Base-by-base conservation (phyloP, 176 grass and related monocot species). In the bread wheat (Triticum aestivum) region DNA sequence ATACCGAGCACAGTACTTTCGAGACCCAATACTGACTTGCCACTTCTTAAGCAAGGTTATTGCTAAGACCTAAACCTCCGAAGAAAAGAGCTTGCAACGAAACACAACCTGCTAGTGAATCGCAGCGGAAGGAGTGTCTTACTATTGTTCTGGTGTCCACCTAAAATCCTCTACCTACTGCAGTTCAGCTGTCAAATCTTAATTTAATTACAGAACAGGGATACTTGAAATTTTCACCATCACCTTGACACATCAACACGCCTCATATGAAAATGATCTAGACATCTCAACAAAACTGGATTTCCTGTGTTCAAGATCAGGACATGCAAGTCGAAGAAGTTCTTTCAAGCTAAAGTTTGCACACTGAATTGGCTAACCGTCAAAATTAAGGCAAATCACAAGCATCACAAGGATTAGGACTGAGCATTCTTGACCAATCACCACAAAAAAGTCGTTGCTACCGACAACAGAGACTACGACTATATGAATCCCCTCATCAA, bases 1-100 rank as follows among this genome's bases (percentile, higher is more conserved):
- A 83, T 54, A 78, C 11, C 23, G n/a, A 79, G 33, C 3, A 79
- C 18, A 33, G 37, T 47, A 51, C 24, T 69, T 82, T 61, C 7
- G 0, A 39, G 35, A 59, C 49, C 68, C 38, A 2, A 69, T 29
- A 2, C 62, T 21, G 75, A 75, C 61, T 75, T 75, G 76, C 17
- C 2, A 0, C 35, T 80, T 75, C 33, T 67, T 85, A 59, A 75
- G 23, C 17, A 89, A 80, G 71, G 9, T 65, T 77, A 69, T 65
- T 30, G 38, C 35, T 70, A 86, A 78, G n/a, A 83, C 27, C 11
- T 74, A 74, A 65, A 80, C 15, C 18, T 42, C 18, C 21, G 21
- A 9, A 72, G 5, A 82, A 30, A 64, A 77, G 41, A 41, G 54
- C n/a, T 26, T 83, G 26, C 65, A 73, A 1, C 0, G 5, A 83